These are phyloP conservation scores for Annona cherimola DNA, from an alignment of 164 flowering plant genomes.

Conservation along the genomic window DNA sequence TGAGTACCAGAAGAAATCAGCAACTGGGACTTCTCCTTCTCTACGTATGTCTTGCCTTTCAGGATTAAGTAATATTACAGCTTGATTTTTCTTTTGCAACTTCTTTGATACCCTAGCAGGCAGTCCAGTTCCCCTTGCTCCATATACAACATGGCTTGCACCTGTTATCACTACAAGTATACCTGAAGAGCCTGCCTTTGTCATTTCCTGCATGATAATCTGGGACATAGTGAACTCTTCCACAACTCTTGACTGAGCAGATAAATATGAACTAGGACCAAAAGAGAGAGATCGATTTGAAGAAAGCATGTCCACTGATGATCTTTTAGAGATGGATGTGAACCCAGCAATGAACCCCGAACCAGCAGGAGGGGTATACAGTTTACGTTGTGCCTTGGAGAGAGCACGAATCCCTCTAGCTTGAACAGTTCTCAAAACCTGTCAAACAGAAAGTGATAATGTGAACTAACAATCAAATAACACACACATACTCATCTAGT, in stretches of 20 bases:
- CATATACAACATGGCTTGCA: conserved; percentile 83
- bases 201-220: conserved; percentile 49
- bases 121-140: conserved; percentile 83
- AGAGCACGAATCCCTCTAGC: conserved; percentile 89
- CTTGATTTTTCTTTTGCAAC: conserved; percentile 84
- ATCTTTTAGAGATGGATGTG: conserved; percentile 55
- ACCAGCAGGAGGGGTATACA: conserved; percentile 90
- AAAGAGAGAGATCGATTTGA: conserved; percentile 50
- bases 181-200: conserved; percentile 57
- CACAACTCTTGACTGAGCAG: conserved; percentile 79
- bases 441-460: not conserved
- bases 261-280: conserved; percentile 87
- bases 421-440: conserved; percentile 89
- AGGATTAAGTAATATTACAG: conserved; percentile 81
- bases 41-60: conserved; percentile 81
- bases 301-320: conserved; percentile 42
- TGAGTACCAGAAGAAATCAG: conserved; percentile 98
- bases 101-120: conserved; percentile 93
- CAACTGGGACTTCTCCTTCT: conserved; percentile 93
- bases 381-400: conserved; percentile 65
- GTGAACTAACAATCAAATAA: not conserved
- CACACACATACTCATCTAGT: not conserved
- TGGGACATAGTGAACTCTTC: conserved; percentile 92
- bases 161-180: conserved; percentile 90
- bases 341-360: conserved; percentile 89